Evolutionary conservation across 805 yeast genomes (phyloP).

Genomic region (Candida argentea): DNA sequence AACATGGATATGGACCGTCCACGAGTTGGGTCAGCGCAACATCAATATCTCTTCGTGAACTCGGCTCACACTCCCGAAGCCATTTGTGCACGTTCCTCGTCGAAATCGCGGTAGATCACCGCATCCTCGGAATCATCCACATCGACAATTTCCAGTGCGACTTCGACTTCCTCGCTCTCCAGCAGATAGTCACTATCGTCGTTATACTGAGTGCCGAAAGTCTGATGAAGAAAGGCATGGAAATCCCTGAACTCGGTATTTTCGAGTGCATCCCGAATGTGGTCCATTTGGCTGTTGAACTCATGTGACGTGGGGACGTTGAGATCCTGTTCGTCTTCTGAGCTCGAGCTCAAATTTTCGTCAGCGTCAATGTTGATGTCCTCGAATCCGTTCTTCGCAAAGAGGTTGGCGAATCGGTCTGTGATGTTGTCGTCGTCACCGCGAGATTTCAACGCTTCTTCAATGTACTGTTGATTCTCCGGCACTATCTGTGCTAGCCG

Average conservation of each 20-base stretch:
- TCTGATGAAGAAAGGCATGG: slow-evolving; percentile 4
- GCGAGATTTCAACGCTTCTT: neutral
- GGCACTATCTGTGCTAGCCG: neutral
- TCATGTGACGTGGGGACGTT: no score
- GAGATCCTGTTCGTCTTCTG: no score
- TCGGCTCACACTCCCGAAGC: slow-evolving; percentile 1
- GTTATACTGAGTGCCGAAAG: slow-evolving; percentile 4
- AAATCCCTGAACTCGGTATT: slow-evolving; percentile 5
- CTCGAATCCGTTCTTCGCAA: neutral
- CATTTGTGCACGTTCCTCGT: slow-evolving; percentile 3
- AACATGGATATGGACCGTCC: slow-evolving; percentile 75
- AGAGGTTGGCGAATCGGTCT: neutral
- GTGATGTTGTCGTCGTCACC: neutral
- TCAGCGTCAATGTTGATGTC: no score
- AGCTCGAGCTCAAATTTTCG: no score
- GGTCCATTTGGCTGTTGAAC: neutral
- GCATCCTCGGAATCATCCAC: slow-evolving; percentile 7
- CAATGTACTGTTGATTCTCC: neutral
- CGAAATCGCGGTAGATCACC: slow-evolving; percentile 5
- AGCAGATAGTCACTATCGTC: slow-evolving; percentile 8
- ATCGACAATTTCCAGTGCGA: slow-evolving; percentile 4
- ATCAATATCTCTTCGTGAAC: slow-evolving; percentile 13
- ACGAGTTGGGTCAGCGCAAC: slow-evolving; percentile 42
- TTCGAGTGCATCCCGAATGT: neutral
- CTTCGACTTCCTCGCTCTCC: slow-evolving; percentile 3